Evolutionary conservation across 768 basidiomycete species (phyloP).

Genomic region (Porphyrellus cyaneotinctus): DNA sequence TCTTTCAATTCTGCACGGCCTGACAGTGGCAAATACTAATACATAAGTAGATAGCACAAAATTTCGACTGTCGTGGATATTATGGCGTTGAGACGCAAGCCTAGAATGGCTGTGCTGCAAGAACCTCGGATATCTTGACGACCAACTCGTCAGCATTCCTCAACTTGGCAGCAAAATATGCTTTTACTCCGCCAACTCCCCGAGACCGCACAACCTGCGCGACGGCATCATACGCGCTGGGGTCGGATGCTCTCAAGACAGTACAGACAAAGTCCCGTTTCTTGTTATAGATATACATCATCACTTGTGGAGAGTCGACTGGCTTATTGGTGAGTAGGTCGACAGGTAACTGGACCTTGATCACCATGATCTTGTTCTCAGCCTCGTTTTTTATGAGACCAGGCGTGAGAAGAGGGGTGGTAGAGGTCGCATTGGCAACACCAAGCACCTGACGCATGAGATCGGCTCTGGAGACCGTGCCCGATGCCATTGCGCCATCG

Average conservation of each 20-base stretch:
- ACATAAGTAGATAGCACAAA: too few relatives aligned
- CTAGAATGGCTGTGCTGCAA: constrained; percentile 57
- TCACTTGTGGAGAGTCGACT: constrained; percentile 9
- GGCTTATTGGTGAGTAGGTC: constrained; percentile 3
- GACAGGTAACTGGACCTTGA: constrained; percentile 53
- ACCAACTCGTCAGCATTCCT: constrained; percentile 43
- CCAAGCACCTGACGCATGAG: constrained; percentile 30
- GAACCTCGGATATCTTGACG: constrained; percentile 47
- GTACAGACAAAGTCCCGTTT: constrained; percentile 51
- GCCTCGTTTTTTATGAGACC: constrained; percentile 18
- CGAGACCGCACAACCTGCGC: constrained; percentile 35
- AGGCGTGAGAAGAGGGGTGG: constrained; percentile 15
- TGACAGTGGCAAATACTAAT: too few relatives aligned
- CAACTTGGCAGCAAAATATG: constrained; percentile 53
- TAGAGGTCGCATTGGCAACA: constrained; percentile 16
- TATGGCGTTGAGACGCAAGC: too few relatives aligned
- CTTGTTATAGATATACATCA: constrained; percentile 47
- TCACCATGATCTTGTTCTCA: constrained; percentile 40
- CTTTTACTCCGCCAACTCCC: constrained; percentile 44
- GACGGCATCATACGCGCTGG: constrained; percentile 40
- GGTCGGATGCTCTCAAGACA: constrained; percentile 31
- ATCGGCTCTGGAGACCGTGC: constrained; percentile 26
- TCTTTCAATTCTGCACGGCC: too few relatives aligned
- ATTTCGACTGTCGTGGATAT: too few relatives aligned
- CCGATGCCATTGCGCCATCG: constrained; percentile 3